phyloP scores from a whole-genome alignment of 163 green algal genomes.

The Chlorella variabilis region DNA sequence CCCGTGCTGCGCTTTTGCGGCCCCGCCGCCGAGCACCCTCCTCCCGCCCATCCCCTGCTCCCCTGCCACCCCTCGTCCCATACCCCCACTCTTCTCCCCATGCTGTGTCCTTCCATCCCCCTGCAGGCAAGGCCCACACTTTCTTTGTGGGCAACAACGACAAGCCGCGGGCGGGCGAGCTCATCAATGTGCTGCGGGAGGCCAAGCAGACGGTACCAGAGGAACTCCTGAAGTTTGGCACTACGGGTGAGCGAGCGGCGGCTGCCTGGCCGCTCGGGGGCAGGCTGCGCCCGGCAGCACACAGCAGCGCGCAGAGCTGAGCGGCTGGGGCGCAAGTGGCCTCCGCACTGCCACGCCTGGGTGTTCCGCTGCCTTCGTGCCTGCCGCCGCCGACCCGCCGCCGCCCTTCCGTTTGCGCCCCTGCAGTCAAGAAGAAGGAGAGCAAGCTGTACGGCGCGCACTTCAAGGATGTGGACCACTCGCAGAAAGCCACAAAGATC shows the following conservation, averaged over 20 bases:
- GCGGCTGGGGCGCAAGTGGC: too few relatives aligned
- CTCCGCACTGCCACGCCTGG: not conserved
- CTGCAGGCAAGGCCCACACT: conserved; percentile 81
- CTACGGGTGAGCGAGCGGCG: conserved; percentile 67
- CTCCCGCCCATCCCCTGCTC: too few relatives aligned
- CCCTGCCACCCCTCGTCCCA: too few relatives aligned
- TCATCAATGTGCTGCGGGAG: conserved; percentile 97
- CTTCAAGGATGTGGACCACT: conserved; percentile 95
- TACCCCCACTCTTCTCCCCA: too few relatives aligned
- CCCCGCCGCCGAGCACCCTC: too few relatives aligned
- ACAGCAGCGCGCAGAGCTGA: too few relatives aligned
- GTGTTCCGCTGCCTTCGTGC: not conserved
- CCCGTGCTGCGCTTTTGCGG: too few relatives aligned
- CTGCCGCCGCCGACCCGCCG: not conserved
- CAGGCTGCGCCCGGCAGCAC: too few relatives aligned
- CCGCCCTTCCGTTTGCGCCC: too few relatives aligned
- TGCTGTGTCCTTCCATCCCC: too few relatives aligned
- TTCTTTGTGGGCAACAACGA: conserved; percentile 88
- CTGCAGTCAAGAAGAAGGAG: conserved; percentile 97
- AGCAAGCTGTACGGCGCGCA: conserved; percentile 87
- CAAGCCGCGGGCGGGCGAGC: conserved; percentile 88
- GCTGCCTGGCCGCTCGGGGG: too few relatives aligned
- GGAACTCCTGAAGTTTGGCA: conserved; percentile 93
- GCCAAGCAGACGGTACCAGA: conserved; percentile 88
- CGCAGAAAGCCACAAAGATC: conserved; percentile 86